phyloP scores from a whole-genome alignment of 768 basidiomycete species.

The Termitomyces sp. region DNA sequence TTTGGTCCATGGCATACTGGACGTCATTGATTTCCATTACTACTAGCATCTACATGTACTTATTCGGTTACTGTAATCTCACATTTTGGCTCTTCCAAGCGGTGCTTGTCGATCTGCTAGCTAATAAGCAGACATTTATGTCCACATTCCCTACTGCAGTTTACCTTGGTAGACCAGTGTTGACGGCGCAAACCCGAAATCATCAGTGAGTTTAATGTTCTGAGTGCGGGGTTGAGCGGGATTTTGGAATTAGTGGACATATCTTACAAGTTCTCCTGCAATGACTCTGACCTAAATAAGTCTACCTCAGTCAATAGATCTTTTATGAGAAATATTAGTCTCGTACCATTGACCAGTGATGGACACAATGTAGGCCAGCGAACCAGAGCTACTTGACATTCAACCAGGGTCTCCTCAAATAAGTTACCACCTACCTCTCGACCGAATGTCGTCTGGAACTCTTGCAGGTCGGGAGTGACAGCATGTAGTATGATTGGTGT shows the following conservation, averaged over 20 bases:
- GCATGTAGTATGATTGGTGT: slow-evolving; percentile 70
- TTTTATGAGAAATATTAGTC: neutral
- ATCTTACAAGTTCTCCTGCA: slow-evolving; percentile 72
- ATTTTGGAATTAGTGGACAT: slow-evolving; percentile 2
- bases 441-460: slow-evolving; percentile 75
- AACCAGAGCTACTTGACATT: slow-evolving; percentile 66
- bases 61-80: slow-evolving; percentile 5
- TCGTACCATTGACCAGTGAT: slow-evolving; percentile 85
- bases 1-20: neutral
- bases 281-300: slow-evolving; percentile 66
- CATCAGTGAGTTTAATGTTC: slow-evolving; percentile 64
- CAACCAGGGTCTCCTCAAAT: neutral
- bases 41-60: neutral
- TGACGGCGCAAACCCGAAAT: slow-evolving; percentile 86
- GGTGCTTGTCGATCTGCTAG: slow-evolving; percentile 45
- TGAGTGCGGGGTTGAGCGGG: slow-evolving; percentile 19
- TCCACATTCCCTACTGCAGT: slow-evolving; percentile 8
- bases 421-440: slow-evolving; percentile 52
- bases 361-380: slow-evolving; percentile 78
- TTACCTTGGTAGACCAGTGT: slow-evolving; percentile 72
- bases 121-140: slow-evolving; percentile 2
- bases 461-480: slow-evolving; percentile 73
- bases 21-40: slow-evolving; percentile 5
- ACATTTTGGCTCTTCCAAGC: slow-evolving; percentile 64
- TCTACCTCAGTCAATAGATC: neutral